phyloP scores from a whole-genome alignment of 2,329 filamentous ascomycete species.

The Pseudogymnoascus verrucosus region DNA sequence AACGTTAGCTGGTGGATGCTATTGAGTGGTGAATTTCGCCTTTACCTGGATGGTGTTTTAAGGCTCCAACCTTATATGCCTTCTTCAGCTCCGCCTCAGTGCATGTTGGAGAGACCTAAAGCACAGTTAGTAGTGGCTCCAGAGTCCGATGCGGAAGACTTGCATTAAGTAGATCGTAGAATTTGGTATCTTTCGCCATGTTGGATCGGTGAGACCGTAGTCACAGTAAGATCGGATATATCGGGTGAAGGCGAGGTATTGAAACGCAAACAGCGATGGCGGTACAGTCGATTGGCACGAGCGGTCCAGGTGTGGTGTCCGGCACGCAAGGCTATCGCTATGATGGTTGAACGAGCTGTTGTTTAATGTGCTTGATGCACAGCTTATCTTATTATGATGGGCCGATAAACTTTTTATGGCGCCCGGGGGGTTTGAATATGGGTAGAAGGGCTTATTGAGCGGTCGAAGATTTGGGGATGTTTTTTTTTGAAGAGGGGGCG shows the following conservation, averaged over 20 bases:
- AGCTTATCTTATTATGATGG: background rate
- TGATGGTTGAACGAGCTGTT: background rate
- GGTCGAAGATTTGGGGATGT: background rate
- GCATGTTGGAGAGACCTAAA: conserved; percentile 67
- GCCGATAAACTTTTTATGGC: background rate
- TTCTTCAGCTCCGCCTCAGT: conserved; percentile 85
- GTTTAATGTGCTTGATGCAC: background rate
- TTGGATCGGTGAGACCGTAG: conserved; percentile 26
- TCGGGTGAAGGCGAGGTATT: background rate
- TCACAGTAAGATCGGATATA: conserved; percentile 3
- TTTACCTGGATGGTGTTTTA: conserved; percentile 77
- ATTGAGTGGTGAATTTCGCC: conserved; percentile 23
- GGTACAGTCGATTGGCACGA: background rate
- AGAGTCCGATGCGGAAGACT: conserved; percentile 26
- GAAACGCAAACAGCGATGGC: background rate
- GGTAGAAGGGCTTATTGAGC: background rate
- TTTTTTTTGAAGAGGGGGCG: background rate
- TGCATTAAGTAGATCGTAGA: conserved; percentile 74
- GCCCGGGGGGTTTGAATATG: background rate
- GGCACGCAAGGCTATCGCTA: conserved; percentile 4
- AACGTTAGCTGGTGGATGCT: conserved; percentile 14
- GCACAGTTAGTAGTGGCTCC: conserved; percentile 21
- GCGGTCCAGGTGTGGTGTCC: background rate
- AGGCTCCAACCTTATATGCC: conserved; percentile 73
- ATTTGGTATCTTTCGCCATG: conserved; percentile 74